Conservation (phyloP, 768 basidiomycete genomes). For the Rhodotorula paludigena region DNA sequence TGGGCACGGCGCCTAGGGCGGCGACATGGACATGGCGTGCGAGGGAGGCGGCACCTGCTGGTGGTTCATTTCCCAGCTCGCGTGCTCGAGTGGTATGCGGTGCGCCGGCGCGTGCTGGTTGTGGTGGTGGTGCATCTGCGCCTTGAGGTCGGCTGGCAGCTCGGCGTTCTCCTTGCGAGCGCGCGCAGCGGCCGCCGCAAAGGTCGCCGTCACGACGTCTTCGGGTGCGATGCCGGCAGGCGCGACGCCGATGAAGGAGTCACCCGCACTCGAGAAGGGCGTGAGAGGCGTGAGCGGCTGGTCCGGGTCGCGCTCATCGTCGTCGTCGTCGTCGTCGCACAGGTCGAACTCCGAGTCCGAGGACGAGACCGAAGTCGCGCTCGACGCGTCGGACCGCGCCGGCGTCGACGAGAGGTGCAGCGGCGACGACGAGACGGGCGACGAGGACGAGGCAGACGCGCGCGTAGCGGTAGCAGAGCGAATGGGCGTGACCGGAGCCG, state of each 20-base stretch:
- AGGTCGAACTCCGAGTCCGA: constrained; percentile 18
- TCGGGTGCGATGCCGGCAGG: not conserved
- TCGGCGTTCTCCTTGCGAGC: constrained; percentile 22
- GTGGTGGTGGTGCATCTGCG: not conserved
- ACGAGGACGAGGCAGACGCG: constrained; percentile 27
- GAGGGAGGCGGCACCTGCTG: not conserved
- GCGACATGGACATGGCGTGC: constrained; percentile 1
- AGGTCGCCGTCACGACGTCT: constrained; percentile 45
- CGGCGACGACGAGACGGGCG: constrained; percentile 6
- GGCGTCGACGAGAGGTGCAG: not conserved
- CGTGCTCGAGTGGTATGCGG: constrained; percentile 28
- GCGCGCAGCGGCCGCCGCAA: not conserved
- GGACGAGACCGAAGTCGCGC: constrained; percentile 19
- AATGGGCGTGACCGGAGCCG: constrained; percentile 26
- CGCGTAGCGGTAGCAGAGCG: constrained; percentile 17
- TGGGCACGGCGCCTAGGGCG: not conserved
- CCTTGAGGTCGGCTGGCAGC: not conserved
- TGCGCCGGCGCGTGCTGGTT: not conserved
- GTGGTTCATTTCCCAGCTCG: constrained; percentile 37
- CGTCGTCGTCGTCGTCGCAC: constrained; percentile 25
- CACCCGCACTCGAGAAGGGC: constrained; percentile 22
- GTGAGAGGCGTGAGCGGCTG: constrained; percentile 36
- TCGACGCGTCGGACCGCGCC: constrained; percentile 11
- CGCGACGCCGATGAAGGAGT: constrained; percentile 45
- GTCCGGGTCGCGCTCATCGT: constrained; percentile 28